Percentiles rank a stretch among this genome's conserved stretches.
Conservation (phyloP, 129 eudicot genomes). For the Scalesia atractyloides region DNA sequence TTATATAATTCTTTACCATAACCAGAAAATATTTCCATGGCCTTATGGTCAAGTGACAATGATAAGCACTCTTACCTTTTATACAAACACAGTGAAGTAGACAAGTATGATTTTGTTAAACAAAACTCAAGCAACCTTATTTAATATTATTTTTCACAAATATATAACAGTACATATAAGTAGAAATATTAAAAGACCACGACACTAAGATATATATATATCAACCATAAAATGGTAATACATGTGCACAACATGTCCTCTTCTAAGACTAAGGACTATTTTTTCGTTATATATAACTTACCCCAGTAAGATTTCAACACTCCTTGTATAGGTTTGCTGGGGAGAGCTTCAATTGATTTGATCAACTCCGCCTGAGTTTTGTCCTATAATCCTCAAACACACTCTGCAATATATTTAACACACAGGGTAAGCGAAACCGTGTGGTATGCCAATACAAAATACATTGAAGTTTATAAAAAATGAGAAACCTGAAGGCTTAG, state of each 20-base stretch:
- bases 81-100: too few species aligned
- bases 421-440: not conserved
- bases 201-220: too few species aligned
- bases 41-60: too few species aligned
- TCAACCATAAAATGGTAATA: too few species aligned
- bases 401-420: constrained; percentile 39
- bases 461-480: not conserved
- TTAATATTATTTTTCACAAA: too few species aligned
- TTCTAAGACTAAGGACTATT: constrained; percentile 18
- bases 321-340: constrained; percentile 68
- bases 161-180: too few species aligned
- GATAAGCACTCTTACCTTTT: too few species aligned
- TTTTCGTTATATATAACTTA: constrained; percentile 76
- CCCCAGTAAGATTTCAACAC: constrained; percentile 68
- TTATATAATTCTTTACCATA: too few species aligned
- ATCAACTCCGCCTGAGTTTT: constrained; percentile 59
- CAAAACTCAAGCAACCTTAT: too few species aligned
- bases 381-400: constrained; percentile 63
- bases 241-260: constrained; percentile 1
- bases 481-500: constrained; percentile 66
- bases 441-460: not conserved
- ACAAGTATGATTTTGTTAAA: too few species aligned
- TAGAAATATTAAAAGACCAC: too few species aligned
- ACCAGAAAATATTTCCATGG: too few species aligned
- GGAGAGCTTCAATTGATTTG: constrained; percentile 69